A percentile compares a stretch with the other conserved stretches of the same genome.
Evolutionary conservation across 192 early-diverging fungal species (phyloP).

Genomic region (Coemansia sp.): DNA sequence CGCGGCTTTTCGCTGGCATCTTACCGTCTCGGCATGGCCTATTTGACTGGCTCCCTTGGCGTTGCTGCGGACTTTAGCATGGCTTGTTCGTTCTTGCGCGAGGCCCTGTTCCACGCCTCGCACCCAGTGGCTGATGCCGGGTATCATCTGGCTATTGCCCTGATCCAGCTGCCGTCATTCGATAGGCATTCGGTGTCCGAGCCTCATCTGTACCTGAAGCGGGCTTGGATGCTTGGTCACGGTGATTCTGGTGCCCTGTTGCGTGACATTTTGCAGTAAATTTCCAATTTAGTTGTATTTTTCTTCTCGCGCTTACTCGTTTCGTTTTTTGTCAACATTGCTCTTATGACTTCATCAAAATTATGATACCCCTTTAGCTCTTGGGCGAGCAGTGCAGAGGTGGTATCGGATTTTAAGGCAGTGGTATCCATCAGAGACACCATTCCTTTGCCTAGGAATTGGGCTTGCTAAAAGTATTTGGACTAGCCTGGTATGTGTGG

Average conservation of each 20-base stretch:
- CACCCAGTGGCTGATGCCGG: slow-evolving; percentile 54
- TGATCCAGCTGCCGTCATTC: slow-evolving; percentile 52
- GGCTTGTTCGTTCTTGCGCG: slow-evolving; percentile 51
- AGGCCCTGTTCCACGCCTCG: slow-evolving; percentile 44
- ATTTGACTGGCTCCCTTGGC: slow-evolving; percentile 45
- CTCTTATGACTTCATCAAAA: background rate
- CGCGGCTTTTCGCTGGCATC: slow-evolving; percentile 41
- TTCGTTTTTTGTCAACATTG: background rate
- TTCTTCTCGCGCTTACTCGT: slow-evolving; percentile 2
- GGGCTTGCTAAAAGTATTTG: background rate
- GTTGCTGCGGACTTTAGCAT: slow-evolving; percentile 48
- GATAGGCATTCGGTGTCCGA: slow-evolving; percentile 37
- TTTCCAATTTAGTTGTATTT: slow-evolving; percentile 4
- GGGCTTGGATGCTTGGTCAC: slow-evolving; percentile 50
- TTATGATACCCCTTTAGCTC: background rate
- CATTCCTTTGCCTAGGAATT: background rate
- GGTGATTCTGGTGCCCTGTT: slow-evolving; percentile 43
- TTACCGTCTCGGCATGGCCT: slow-evolving; percentile 49
- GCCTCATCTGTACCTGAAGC: slow-evolving; percentile 48
- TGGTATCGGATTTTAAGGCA: no score
- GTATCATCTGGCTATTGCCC: slow-evolving; percentile 36
- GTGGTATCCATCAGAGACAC: background rate
- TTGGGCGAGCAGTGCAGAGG: no score
- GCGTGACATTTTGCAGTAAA: slow-evolving; percentile 40
- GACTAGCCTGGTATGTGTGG: background rate